Percentiles rank a stretch among this genome's conserved stretches.
Conservation (phyloP, 208 protist species). For the Wallacemonas rigidus region DNA sequence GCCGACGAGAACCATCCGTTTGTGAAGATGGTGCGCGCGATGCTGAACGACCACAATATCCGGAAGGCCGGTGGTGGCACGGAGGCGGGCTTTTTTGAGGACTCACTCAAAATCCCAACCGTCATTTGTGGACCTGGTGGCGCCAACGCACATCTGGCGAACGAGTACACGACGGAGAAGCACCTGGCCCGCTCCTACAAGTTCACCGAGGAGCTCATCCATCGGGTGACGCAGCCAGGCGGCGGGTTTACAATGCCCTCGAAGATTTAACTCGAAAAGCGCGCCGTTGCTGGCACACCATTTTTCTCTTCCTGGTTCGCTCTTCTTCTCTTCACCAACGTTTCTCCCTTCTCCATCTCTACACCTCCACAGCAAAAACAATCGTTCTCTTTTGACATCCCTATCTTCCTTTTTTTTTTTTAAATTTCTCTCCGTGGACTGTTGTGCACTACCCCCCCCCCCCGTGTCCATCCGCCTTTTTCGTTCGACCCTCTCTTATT, state of each 20-base stretch:
- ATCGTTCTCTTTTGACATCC: too few species aligned
- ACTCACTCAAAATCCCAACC: constrained; percentile 42
- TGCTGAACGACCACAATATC: constrained; percentile 20
- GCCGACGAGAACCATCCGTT: constrained; percentile 35
- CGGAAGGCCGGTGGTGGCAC: constrained; percentile 36
- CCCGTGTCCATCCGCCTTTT: constrained; percentile 10
- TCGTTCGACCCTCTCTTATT: background rate
- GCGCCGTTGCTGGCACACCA: too few species aligned
- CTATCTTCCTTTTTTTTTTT: constrained; percentile 7
- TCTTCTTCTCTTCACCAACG: too few species aligned
- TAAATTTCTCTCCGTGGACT: background rate
- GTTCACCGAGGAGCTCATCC: constrained; percentile 26
- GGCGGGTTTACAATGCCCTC: constrained; percentile 2
- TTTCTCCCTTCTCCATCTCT: too few species aligned
- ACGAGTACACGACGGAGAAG: constrained; percentile 55
- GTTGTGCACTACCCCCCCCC: background rate
- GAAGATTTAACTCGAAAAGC: background rate
- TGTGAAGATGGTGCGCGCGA: constrained; percentile 29
- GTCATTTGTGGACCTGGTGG: constrained; percentile 57
- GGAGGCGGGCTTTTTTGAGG: constrained; percentile 62
- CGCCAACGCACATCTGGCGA: constrained; percentile 45
- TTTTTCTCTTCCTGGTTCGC: too few species aligned
- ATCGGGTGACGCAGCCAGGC: too few species aligned
- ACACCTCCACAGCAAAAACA: too few species aligned
- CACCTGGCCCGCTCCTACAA: constrained; percentile 39